Evolutionary conservation across 2,329 filamentous ascomycete species (phyloP).

Genomic region (Cordyceps tenuipes): DNA sequence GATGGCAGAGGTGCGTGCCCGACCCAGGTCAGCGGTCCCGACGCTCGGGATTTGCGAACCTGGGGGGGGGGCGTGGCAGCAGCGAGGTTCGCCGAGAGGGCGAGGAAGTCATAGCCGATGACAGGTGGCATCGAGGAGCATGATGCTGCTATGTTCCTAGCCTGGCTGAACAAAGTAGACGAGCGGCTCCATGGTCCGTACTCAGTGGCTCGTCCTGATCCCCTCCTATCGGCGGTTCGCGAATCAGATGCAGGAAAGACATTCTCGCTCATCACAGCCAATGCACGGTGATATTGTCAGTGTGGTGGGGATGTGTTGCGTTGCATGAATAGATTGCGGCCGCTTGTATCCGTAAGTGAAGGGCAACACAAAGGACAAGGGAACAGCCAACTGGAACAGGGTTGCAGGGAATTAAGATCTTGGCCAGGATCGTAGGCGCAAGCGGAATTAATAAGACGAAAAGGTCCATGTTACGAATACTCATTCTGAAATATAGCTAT

Average conservation of each 20-base stretch:
- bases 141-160: conserved; percentile 15
- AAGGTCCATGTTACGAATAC: too few species aligned
- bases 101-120: conserved; percentile 19
- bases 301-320: conserved; percentile 1
- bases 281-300: not conserved
- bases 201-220: not conserved
- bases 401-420: not conserved
- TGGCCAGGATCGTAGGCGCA: too few species aligned
- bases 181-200: not conserved
- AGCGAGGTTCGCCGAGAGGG: conserved; percentile 20
- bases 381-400: not conserved
- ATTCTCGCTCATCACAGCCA: not conserved
- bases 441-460: too few species aligned
- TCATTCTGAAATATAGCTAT: too few species aligned
- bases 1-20: conserved; percentile 14
- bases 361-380: not conserved
- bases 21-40: conserved; percentile 20
- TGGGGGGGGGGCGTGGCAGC: conserved; percentile 1
- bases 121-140: conserved; percentile 17
- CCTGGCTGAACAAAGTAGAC: conserved; percentile 12
- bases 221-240: not conserved
- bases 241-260: not conserved
- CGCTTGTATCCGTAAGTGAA: too few species aligned
- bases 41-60: conserved; percentile 18
- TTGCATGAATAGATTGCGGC: not conserved